Conservation (phyloP, 176 grass and related monocot species). For the Musa troglodytarum region DNA sequence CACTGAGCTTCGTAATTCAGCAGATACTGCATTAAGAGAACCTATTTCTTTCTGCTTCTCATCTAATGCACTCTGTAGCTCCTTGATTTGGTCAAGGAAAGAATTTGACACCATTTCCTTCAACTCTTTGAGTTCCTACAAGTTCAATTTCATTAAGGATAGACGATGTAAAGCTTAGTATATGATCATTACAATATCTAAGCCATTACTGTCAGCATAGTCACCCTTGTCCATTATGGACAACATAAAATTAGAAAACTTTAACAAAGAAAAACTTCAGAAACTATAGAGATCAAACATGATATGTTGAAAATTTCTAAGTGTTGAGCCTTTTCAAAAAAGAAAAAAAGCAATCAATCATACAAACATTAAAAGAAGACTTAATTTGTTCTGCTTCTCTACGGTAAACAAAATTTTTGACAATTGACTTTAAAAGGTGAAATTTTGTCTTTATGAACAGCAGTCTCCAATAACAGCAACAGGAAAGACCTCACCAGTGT, state of each 20-base stretch:
- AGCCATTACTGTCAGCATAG: too few species aligned
- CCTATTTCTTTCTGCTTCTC: constrained; percentile 62
- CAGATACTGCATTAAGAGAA: constrained; percentile 44
- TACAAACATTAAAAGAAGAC: not conserved
- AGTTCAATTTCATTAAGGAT: constrained; percentile 28
- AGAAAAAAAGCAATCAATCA: not conserved
- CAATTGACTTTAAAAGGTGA: not conserved
- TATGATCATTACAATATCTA: too few species aligned
- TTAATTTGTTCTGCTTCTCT: not conserved
- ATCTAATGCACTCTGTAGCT: constrained; percentile 47
- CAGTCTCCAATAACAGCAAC: not conserved
- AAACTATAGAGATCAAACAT: too few species aligned
- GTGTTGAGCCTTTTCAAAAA: too few species aligned
- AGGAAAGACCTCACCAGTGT: not conserved
- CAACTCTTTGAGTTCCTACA: constrained; percentile 78
- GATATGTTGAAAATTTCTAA: too few species aligned
- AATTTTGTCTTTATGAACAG: not conserved
- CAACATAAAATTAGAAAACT: too few species aligned
- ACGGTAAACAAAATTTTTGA: not conserved
- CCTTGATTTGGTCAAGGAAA: constrained; percentile 69
- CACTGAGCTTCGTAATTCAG: constrained; percentile 47
- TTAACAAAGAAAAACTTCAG: too few species aligned
- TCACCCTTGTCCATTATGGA: too few species aligned
- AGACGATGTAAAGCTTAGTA: constrained; percentile 11
- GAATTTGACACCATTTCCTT: constrained; percentile 49